These are phyloP conservation scores for Anisodus tanguticus DNA, from an alignment of 257 asterid genomes.

Conservation along the genomic window DNA sequence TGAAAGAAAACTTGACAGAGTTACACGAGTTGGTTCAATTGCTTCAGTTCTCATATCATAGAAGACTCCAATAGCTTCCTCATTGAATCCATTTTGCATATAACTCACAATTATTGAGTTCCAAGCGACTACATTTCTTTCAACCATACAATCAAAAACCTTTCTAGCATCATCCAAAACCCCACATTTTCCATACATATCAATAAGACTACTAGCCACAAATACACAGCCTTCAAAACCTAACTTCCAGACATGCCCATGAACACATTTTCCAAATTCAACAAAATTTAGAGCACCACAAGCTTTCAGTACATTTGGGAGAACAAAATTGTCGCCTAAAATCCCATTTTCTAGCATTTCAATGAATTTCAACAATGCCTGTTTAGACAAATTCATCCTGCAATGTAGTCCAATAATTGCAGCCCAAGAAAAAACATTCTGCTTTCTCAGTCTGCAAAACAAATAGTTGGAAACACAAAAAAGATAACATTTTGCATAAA, in stretches of 20 bases:
- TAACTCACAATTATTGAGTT: constrained; percentile 39
- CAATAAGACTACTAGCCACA: constrained; percentile 41
- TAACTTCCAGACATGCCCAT: constrained; percentile 36
- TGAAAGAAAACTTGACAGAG: constrained; percentile 34
- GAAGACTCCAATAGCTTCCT: no score
- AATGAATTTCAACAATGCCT: constrained; percentile 36
- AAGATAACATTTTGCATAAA: constrained; percentile 38
- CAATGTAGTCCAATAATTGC: constrained; percentile 39
- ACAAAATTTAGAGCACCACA: constrained; percentile 38
- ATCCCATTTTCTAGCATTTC: constrained; percentile 39
- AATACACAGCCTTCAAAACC: constrained; percentile 34
- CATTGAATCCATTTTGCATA: constrained; percentile 33
- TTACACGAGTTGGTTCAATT: constrained; percentile 31
- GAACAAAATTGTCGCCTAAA: constrained; percentile 39
- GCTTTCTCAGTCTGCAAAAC: constrained; percentile 30
- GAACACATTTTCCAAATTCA: constrained; percentile 38
- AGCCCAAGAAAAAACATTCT: constrained; percentile 41
- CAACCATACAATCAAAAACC: constrained; percentile 40
- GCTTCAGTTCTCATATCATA: background rate
- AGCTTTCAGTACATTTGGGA: constrained; percentile 40
- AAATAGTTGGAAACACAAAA: constrained; percentile 30
- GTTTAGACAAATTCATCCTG: constrained; percentile 29
- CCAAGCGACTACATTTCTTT: constrained; percentile 42
- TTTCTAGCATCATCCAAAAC: constrained; percentile 33
- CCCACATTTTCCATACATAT: constrained; percentile 45